Evolutionary conservation across 805 yeast species (phyloP), one percentile per base, ranked within the genome.

Genomic region (Barnettozyma botsteinii): DNA sequence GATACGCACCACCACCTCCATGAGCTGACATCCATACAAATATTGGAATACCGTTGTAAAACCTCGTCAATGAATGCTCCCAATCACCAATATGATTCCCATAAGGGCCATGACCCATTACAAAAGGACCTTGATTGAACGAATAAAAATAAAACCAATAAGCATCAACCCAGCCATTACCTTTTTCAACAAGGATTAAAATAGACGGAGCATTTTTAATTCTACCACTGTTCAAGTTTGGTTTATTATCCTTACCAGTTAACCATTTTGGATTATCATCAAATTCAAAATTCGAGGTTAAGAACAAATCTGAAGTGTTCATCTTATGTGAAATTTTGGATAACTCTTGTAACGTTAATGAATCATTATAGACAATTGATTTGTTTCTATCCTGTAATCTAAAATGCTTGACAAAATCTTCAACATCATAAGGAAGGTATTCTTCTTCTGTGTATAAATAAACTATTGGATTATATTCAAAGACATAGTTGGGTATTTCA

Each of bases 31-130:
- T 84, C 98, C 98, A 91, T 17, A 89, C 77, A 38, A 83, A 74
- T 11, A 79, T 69, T 0, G 98, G 98, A 42, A 69, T 64, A 1
- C 96, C 95, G 3, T 81, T 72, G 53, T 79, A 76, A 57, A 86
- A 91, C 20, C 98, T 69, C 12, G 88, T 91, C 26, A 91, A 64
- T 1, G 94, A 79, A 60, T 91, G 98, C 53, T 91, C 98, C 98
- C 98, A 91, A 65, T 91, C 98, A 7, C 98, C 98, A 25, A 93
- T 79, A 57, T 91, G 98, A 58, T 91, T 85, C 0, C 98, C 98
- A 67, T 83, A 93, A 0, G 98, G 98, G 0, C 98, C 98, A 27
- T 76, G 74, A 3, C 98, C 98, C 97, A 91, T 88, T 9, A 91
- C 97, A 63, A 81, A 91, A 0, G 98, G 97, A 0, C 98, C 98